Evolutionary conservation across 208 protist genomes (phyloP).

Genomic region (Herpetomonas muscarum): DNA sequence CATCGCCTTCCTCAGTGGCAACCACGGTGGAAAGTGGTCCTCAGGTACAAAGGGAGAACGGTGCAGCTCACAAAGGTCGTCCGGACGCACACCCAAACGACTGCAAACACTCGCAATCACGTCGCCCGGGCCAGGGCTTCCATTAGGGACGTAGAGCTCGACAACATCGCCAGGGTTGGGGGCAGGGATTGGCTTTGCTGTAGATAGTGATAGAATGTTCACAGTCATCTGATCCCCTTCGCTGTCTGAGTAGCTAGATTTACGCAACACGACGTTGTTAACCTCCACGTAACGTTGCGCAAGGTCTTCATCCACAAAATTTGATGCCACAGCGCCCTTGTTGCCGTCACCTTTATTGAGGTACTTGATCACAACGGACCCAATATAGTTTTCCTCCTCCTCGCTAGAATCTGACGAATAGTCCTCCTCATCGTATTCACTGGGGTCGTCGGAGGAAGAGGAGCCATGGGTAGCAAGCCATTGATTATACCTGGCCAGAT

Average conservation of each 20-base stretch:
- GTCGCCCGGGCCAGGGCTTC: slow-evolving; percentile 13
- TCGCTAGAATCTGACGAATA: slow-evolving; percentile 19
- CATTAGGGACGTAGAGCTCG: slow-evolving; percentile 75
- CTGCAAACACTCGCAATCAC: slow-evolving; percentile 57
- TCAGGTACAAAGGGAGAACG: slow-evolving; percentile 79
- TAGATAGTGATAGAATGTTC: slow-evolving; percentile 19
- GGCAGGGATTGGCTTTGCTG: background rate
- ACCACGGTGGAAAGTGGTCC: slow-evolving; percentile 74
- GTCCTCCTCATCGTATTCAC: slow-evolving; percentile 19
- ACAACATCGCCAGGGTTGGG: slow-evolving; percentile 65
- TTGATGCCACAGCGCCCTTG: background rate
- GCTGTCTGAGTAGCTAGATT: slow-evolving; percentile 9
- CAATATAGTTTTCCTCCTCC: slow-evolving; percentile 43
- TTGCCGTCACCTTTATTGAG: slow-evolving; percentile 3
- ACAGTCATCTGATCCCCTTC: slow-evolving; percentile 13
- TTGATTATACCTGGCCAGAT: slow-evolving; percentile 55
- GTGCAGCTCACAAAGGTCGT: slow-evolving; percentile 56
- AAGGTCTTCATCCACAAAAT: background rate
- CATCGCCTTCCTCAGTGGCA: slow-evolving; percentile 55
- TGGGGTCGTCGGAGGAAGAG: background rate
- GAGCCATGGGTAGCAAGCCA: background rate
- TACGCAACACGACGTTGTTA: slow-evolving; percentile 8
- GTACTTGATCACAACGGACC: slow-evolving; percentile 74
- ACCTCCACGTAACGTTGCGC: slow-evolving; percentile 10
- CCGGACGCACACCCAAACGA: slow-evolving; percentile 40